Evolutionary conservation across 345 rosid genomes (phyloP).

Genomic region (Eucalyptus polyanthemos): DNA sequence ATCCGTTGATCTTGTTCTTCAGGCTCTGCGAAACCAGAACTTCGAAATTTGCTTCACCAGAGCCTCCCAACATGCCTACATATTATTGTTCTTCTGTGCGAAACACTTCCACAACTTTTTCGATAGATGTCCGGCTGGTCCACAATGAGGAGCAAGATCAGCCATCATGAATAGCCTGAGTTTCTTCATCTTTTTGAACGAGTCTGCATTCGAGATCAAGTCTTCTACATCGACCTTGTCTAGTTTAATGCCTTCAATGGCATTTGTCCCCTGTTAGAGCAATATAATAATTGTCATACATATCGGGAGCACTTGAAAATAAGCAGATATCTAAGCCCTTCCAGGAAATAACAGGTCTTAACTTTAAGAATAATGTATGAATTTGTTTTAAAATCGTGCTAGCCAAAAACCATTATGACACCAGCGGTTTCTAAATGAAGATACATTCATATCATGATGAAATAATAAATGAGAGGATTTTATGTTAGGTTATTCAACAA

Average conservation of each 20-base stretch:
- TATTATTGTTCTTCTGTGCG: background rate
- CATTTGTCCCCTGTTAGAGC: background rate
- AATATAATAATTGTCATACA: background rate
- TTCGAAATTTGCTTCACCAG: background rate
- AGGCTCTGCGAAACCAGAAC: background rate
- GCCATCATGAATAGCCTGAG: background rate
- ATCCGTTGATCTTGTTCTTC: background rate
- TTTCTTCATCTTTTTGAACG: background rate
- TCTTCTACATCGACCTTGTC: background rate
- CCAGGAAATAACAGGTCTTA: background rate
- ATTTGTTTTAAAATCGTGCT: background rate
- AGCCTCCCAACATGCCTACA: background rate
- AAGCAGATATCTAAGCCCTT: too few relatives aligned
- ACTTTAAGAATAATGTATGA: background rate
- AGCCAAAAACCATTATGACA: background rate
- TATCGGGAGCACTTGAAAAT: too few relatives aligned
- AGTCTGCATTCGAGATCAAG: background rate
- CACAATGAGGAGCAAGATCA: background rate
- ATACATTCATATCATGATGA: background rate
- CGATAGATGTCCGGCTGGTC: background rate
- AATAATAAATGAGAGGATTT: background rate
- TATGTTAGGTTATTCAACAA: background rate
- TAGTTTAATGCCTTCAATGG: background rate
- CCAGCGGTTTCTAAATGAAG: background rate
- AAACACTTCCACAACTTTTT: background rate